These are phyloP conservation scores for Phytopythium montanum DNA, from an alignment of 352 stramenopile species.

Conservation along the genomic window DNA sequence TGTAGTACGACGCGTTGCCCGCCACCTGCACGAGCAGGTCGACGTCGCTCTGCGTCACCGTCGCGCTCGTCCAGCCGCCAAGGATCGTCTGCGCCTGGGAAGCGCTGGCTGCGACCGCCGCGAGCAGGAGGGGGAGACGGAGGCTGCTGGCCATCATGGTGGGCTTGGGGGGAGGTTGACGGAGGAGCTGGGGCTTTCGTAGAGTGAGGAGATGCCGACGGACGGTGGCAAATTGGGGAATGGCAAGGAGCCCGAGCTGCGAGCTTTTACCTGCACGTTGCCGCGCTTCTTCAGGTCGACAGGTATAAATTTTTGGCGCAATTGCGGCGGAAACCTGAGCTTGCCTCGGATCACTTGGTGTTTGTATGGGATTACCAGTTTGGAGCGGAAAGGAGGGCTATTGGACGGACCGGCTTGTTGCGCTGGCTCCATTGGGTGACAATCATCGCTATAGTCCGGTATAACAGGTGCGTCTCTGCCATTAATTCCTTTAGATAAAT, in stretches of 20 bases:
- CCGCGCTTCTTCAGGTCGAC: background rate
- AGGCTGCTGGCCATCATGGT: background rate
- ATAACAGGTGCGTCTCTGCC: background rate
- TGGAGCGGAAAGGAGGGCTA: constrained; percentile 1
- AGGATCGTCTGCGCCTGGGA: constrained; percentile 2
- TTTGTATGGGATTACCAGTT: constrained; percentile 4
- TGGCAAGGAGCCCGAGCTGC: background rate
- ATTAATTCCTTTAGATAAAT: background rate
- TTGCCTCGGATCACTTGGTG: background rate
- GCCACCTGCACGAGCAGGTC: constrained; percentile 33
- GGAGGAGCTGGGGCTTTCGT: background rate
- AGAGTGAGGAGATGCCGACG: background rate
- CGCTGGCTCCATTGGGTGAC: constrained; percentile 1
- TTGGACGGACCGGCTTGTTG: background rate
- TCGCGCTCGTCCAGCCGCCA: constrained; percentile 21
- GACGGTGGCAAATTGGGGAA: constrained; percentile 7
- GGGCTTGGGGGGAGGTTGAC: background rate
- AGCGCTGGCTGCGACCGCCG: background rate
- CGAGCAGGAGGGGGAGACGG: background rate
- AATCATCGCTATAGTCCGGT: background rate
- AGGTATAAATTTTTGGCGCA: background rate
- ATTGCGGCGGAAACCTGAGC: background rate
- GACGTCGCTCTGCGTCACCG: constrained; percentile 19
- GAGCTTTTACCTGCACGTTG: background rate
- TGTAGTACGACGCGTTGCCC: constrained; percentile 26